Conservation (phyloP, 805 yeast genomes). For the Spathaspora sp. region DNA sequence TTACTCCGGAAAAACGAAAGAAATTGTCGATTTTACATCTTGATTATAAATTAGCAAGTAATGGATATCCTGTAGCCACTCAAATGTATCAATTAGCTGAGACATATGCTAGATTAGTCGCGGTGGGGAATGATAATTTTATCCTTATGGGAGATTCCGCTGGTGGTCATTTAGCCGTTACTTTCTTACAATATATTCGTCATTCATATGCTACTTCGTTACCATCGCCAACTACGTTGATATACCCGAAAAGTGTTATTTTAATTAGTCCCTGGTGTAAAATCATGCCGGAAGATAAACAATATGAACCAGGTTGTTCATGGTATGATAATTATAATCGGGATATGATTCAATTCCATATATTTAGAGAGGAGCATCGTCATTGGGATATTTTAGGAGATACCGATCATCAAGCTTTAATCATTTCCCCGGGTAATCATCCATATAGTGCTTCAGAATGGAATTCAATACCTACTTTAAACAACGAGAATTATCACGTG, state of each 20-base stretch:
- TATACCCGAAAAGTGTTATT: constrained; percentile 27
- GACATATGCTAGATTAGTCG: constrained; percentile 20
- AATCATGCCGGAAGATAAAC: constrained; percentile 17
- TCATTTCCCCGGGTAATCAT: constrained; percentile 21
- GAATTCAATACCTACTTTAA: constrained; percentile 28
- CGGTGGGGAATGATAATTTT: constrained; percentile 23
- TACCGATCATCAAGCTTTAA: constrained; percentile 8
- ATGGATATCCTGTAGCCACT: constrained; percentile 28
- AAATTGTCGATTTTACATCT: constrained; percentile 23
- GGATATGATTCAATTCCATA: constrained; percentile 17
- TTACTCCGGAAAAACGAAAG: constrained; percentile 16
- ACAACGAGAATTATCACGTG: constrained; percentile 20
- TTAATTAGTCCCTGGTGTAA: constrained; percentile 40
- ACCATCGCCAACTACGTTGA: constrained; percentile 19
- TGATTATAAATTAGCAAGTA: constrained; percentile 28
- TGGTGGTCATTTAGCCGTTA: constrained; percentile 35
- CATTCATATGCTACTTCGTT: constrained; percentile 7
- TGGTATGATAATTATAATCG: constrained; percentile 23
- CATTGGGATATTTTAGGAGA: constrained; percentile 16
- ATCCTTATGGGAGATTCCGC: constrained; percentile 41
- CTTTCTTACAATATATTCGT: constrained; percentile 26
- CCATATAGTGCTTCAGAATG: constrained; percentile 27
- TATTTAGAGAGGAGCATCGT: constrained; percentile 5
- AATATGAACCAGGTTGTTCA: constrained; percentile 28
- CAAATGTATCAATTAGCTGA: constrained; percentile 29